phyloP scores from a whole-genome alignment of 805 yeast genomes.

The Torulaspora gathmanii region DNA sequence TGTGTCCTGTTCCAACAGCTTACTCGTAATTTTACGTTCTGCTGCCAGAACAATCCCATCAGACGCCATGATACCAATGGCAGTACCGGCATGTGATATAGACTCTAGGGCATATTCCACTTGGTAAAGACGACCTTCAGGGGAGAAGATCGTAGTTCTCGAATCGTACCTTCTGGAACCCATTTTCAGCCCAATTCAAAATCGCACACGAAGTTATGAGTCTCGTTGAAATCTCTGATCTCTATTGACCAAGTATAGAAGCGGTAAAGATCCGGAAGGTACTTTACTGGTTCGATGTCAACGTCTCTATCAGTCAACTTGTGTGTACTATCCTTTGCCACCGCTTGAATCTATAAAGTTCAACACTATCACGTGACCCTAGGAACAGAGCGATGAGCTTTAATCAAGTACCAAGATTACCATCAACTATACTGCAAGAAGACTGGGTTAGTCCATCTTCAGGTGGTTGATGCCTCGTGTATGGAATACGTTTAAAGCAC shows the following conservation, averaged over 20 bases:
- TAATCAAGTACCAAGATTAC: not conserved
- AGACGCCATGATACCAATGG: conserved; percentile 84
- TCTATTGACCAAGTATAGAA: too few species aligned
- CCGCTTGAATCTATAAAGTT: conserved; percentile 1
- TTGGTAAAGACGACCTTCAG: conserved; percentile 97
- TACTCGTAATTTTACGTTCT: conserved; percentile 90
- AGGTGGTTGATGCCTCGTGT: conserved; percentile 23
- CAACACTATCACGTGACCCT: conserved; percentile 2
- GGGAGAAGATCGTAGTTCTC: conserved; percentile 97
- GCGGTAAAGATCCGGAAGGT: too few species aligned
- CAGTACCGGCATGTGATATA: conserved; percentile 95
- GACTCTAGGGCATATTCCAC: conserved; percentile 97
- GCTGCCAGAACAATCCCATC: conserved; percentile 95
- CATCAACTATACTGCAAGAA: not conserved
- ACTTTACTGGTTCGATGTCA: not conserved
- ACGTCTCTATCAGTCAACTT: not conserved
- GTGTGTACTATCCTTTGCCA: conserved; percentile 12
- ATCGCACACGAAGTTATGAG: not conserved
- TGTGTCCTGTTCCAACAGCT: conserved; percentile 88
- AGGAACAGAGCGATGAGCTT: not conserved
- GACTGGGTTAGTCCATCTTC: not conserved
- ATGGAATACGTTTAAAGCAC: conserved; percentile 40
- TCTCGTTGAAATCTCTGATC: not conserved
- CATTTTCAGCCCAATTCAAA: conserved; percentile 32
- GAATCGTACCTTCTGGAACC: conserved; percentile 98